A percentile compares a stretch with the other conserved stretches of the same genome.
These are phyloP conservation scores for Stagonosporopsis chrysanthemi DNA, from an alignment of 2,329 filamentous ascomycete species.

Conservation along the genomic window DNA sequence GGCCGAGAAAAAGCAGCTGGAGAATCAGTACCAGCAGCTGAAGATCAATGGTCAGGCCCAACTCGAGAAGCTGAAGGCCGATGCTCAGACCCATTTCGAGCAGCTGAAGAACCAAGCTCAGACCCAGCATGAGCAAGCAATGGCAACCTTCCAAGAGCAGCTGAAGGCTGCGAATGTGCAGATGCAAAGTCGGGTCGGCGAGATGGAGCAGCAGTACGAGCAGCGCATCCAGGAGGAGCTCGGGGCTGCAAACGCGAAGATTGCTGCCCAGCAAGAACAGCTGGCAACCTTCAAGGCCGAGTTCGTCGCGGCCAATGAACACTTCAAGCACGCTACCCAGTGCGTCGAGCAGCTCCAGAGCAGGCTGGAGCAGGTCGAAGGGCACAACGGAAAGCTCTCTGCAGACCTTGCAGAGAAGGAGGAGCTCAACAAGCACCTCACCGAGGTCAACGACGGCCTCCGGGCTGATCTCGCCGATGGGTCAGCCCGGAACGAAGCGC, in stretches of 20 bases:
- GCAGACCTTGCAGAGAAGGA: neutral
- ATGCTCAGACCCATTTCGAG: neutral
- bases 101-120: neutral
- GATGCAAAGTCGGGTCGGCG: neutral
- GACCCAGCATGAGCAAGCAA: too few relatives aligned
- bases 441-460: slow-evolving; percentile 1
- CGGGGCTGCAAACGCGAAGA: neutral
- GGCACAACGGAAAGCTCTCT: neutral
- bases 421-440: neutral
- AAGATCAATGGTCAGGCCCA: neutral
- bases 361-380: neutral
- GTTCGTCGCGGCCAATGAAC: neutral
- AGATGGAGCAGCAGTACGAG: neutral
- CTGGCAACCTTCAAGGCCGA: neutral
- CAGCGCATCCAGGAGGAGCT: neutral
- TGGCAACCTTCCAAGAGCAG: neutral
- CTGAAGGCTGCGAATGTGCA: too few relatives aligned
- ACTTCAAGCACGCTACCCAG: neutral
- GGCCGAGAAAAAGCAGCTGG: neutral
- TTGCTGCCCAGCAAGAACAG: neutral
- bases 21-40: neutral
- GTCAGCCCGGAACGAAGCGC: neutral
- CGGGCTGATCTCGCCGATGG: neutral
- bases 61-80: neutral
- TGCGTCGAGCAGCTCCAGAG: neutral